A percentile compares a stretch with the other conserved stretches of the same genome.
phyloP scores from a whole-genome alignment of 768 basidiomycete genomes.

The Panus rudis region DNA sequence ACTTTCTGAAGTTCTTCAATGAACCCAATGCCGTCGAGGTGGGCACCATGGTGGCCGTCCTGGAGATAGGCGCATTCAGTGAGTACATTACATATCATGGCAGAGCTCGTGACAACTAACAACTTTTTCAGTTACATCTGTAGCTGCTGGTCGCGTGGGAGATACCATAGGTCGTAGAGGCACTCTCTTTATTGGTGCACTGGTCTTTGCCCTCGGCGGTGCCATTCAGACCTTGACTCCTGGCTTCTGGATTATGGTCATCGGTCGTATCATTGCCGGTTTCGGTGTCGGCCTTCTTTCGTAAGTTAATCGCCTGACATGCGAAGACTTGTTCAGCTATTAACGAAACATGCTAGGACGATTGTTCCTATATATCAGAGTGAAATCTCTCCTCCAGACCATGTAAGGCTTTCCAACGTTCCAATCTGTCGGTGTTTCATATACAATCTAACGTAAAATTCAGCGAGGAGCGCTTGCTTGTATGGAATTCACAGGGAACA shows the following conservation, averaged over 20 bases:
- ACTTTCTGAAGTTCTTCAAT: conserved; percentile 78
- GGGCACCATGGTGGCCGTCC: conserved; percentile 94
- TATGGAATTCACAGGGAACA: conserved; percentile 93
- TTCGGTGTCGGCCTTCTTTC: conserved; percentile 88
- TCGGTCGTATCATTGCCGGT: conserved; percentile 78
- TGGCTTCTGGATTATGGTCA: conserved; percentile 74
- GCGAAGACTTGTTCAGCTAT: conserved; percentile 5
- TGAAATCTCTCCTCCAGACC: conserved; percentile 89
- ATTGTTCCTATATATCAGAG: conserved; percentile 94
- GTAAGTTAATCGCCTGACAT: conserved; percentile 37
- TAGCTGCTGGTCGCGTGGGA: conserved; percentile 83
- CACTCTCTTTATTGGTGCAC: conserved; percentile 76
- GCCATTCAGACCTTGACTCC: conserved; percentile 76
- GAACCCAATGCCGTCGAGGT: conserved; percentile 66
- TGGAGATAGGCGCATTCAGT: conserved; percentile 91
- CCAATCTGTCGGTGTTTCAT: not conserved
- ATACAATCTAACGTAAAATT: conserved; percentile 3
- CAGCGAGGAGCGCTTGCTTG: conserved; percentile 88
- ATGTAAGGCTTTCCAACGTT: conserved; percentile 40
- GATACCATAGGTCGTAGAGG: conserved; percentile 81
- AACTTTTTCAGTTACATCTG: conserved; percentile 61
- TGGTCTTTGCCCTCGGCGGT: conserved; percentile 83
- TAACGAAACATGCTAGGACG: conserved; percentile 49
- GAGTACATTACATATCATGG: conserved; percentile 19
- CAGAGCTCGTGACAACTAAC: not conserved